phyloP scores from a whole-genome alignment of 2,329 filamentous ascomycete species.

The Sporothrix humicola region DNA sequence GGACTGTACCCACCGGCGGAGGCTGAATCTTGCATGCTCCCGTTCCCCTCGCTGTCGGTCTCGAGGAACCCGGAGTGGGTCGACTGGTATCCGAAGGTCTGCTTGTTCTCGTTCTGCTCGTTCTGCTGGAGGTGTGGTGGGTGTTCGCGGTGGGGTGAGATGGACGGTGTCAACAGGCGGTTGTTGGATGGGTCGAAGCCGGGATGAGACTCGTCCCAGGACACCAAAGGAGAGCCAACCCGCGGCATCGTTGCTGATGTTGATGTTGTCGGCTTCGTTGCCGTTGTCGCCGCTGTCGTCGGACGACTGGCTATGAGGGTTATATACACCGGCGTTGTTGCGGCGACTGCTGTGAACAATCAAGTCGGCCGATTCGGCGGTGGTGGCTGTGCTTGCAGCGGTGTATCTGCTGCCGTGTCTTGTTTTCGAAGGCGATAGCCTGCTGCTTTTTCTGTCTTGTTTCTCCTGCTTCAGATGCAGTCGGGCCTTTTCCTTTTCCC shows the following conservation, averaged over 20 bases:
- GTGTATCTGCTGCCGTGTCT: slow-evolving; percentile 12
- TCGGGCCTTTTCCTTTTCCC: slow-evolving; percentile 11
- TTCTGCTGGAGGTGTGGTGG: slow-evolving; percentile 29
- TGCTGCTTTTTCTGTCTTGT: slow-evolving; percentile 21
- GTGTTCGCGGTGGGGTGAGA: slow-evolving; percentile 35
- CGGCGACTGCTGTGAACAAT: slow-evolving; percentile 26
- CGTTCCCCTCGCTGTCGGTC: slow-evolving; percentile 47
- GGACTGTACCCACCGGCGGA: slow-evolving; percentile 65
- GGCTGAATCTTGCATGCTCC: slow-evolving; percentile 51
- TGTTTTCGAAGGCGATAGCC: slow-evolving; percentile 4
- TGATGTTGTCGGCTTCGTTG: slow-evolving; percentile 37
- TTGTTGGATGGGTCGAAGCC: slow-evolving; percentile 59
- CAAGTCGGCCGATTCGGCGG: slow-evolving; percentile 10
- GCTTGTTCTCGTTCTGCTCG: slow-evolving; percentile 13
- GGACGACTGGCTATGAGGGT: not conserved
- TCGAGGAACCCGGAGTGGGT: slow-evolving; percentile 52
- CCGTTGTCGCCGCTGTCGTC: slow-evolving; percentile 2
- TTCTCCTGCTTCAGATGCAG: not conserved
- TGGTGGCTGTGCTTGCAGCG: not conserved
- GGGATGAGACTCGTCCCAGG: slow-evolving; percentile 59
- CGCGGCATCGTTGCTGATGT: slow-evolving; percentile 39
- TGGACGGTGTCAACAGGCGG: slow-evolving; percentile 30
- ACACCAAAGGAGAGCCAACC: slow-evolving; percentile 42
- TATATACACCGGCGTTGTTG: slow-evolving; percentile 26
- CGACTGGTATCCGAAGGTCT: slow-evolving; percentile 49